Percentiles rank a stretch among this genome's conserved stretches.
Conservation (phyloP, 441 rosid species). For the Erysimum pusillum region DNA sequence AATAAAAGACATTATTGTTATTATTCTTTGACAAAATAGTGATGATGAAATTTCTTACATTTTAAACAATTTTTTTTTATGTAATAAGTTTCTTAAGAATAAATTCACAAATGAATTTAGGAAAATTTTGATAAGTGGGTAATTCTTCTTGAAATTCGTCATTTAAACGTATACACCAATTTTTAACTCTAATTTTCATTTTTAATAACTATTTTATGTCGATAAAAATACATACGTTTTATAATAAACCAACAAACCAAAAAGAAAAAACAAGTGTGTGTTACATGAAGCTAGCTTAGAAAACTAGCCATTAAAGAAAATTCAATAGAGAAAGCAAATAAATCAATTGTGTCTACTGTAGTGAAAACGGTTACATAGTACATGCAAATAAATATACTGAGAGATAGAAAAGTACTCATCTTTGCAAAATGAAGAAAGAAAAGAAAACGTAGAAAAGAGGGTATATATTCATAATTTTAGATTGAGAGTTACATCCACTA, state of each 20-base stretch:
- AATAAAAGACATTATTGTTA: not conserved
- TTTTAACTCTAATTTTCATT: too few species aligned
- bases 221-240: too few species aligned
- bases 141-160: not conserved
- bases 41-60: not conserved
- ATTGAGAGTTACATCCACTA: conserved; percentile 39
- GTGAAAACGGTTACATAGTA: not conserved
- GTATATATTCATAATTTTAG: conserved; percentile 24
- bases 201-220: too few species aligned
- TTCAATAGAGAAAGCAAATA: not conserved
- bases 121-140: not conserved
- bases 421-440: not conserved
- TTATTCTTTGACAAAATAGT: not conserved
- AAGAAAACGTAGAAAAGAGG: conserved; percentile 12
- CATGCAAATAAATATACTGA: not conserved
- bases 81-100: conserved; percentile 5
- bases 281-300: not conserved
- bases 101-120: not conserved
- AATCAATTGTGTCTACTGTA: not conserved
- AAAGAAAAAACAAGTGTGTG: too few species aligned
- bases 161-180: conserved; percentile 3
- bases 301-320: not conserved
- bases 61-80: not conserved
- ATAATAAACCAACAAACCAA: too few species aligned
- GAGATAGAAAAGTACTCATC: conserved; percentile 8